A percentile compares a stretch with the other conserved stretches of the same genome.
phyloP scores from a whole-genome alignment of 83 land plant species.

The Thuja plicata region DNA sequence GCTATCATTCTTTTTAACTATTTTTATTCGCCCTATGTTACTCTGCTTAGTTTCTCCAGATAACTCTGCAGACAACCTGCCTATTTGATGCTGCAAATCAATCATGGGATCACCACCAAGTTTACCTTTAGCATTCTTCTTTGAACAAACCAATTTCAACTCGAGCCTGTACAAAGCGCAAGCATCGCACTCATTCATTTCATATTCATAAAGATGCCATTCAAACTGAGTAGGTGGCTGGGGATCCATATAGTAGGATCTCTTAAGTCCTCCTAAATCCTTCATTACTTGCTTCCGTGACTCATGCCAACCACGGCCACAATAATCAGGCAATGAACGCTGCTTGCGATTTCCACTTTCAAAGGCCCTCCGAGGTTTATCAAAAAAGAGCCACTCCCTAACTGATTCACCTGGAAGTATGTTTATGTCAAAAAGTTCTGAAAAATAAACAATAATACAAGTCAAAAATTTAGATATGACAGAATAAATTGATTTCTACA shows the following conservation, averaged over 20 bases:
- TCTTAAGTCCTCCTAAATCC: slow-evolving; percentile 79
- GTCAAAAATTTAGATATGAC: background rate
- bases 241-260: slow-evolving; percentile 94
- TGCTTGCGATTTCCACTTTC: slow-evolving; percentile 97
- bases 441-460: background rate
- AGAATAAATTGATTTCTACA: background rate
- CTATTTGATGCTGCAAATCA: slow-evolving; percentile 87
- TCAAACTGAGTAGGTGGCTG: slow-evolving; percentile 75
- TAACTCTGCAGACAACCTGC: slow-evolving; percentile 64
- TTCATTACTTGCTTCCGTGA: slow-evolving; percentile 94
- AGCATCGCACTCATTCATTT: slow-evolving; percentile 72
- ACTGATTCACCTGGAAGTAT: slow-evolving; percentile 81
- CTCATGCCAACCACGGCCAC: slow-evolving; percentile 97
- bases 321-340: slow-evolving; percentile 88
- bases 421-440: slow-evolving; percentile 82
- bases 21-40: slow-evolving; percentile 45
- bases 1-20: slow-evolving; percentile 27
- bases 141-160: slow-evolving; percentile 70
- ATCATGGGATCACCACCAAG: slow-evolving; percentile 48
- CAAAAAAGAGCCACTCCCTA: slow-evolving; percentile 95
- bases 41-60: slow-evolving; percentile 33
- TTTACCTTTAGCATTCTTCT: slow-evolving; percentile 68
- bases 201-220: slow-evolving; percentile 95
- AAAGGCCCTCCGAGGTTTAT: slow-evolving; percentile 92
- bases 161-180: slow-evolving; percentile 88